Percentiles rank a stretch among this genome's conserved stretches.
Evolutionary conservation across 192 early-diverging fungal species (phyloP).

Genomic region (Coemansia sp.): DNA sequence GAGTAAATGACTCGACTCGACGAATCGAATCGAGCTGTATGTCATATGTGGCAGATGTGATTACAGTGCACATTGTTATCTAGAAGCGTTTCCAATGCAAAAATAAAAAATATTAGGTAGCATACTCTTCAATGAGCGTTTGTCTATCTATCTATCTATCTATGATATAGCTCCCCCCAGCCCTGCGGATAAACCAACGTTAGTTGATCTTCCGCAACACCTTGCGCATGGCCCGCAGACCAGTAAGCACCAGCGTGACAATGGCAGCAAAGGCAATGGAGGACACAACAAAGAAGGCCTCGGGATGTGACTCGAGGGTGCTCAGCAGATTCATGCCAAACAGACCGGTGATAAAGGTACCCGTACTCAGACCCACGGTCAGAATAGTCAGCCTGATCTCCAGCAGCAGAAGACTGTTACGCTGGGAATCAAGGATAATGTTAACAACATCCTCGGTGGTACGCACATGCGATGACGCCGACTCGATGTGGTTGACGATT

Average conservation of each 20-base stretch:
- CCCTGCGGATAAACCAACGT: background rate
- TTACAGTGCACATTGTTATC: too few species aligned
- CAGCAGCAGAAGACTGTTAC: conserved; percentile 82
- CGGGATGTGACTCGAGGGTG: conserved; percentile 67
- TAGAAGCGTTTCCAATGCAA: too few species aligned
- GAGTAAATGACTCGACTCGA: too few species aligned
- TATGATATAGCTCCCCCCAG: background rate
- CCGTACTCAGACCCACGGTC: conserved; percentile 72
- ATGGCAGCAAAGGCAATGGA: conserved; percentile 47
- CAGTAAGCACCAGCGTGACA: conserved; percentile 31
- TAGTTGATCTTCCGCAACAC: conserved; percentile 48
- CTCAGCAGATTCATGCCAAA: conserved; percentile 92
- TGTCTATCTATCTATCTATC: background rate
- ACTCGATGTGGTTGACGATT: conserved; percentile 71
- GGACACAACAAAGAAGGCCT: conserved; percentile 68
- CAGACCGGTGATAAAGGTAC: conserved; percentile 72
- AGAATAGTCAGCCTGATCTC: conserved; percentile 82
- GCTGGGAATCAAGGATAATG: conserved; percentile 79
- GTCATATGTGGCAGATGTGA: too few species aligned
- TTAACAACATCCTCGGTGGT: conserved; percentile 84
- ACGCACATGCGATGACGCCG: conserved; percentile 67
- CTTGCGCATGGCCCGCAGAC: conserved; percentile 50
- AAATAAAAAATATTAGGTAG: too few species aligned
- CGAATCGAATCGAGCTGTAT: too few species aligned
- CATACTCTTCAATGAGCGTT: too few species aligned